These are phyloP conservation scores for Xenosphaeropsis pyriputrescens DNA, from an alignment of 2,329 filamentous ascomycete species.

Conservation along the genomic window DNA sequence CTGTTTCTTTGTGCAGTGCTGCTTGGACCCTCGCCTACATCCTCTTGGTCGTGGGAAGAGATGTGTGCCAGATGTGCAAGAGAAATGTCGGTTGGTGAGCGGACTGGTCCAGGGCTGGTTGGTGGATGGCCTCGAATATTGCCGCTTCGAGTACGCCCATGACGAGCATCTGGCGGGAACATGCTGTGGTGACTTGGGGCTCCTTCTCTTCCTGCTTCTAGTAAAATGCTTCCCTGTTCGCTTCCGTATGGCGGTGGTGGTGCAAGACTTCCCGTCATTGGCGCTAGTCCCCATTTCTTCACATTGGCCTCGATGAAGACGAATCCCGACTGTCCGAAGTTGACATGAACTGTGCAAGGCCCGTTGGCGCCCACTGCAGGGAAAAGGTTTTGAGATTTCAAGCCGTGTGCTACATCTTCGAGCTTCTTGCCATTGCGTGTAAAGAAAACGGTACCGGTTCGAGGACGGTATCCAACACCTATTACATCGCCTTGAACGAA, in stretches of 20 bases:
- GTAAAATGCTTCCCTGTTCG: constrained; percentile 88
- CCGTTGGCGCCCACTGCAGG: constrained; percentile 94
- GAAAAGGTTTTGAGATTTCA: constrained; percentile 95
- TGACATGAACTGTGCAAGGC: constrained; percentile 84
- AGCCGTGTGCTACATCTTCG: constrained; percentile 82
- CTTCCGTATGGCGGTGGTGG: constrained; percentile 94
- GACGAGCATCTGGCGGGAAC: constrained; percentile 29
- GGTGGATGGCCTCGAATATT: constrained; percentile 61
- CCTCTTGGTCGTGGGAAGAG: constrained; percentile 36
- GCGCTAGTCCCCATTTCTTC: constrained; percentile 97
- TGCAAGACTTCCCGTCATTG: constrained; percentile 87
- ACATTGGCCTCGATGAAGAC: constrained; percentile 99
- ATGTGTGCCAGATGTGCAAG: constrained; percentile 71
- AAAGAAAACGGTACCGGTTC: constrained; percentile 93
- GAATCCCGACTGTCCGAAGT: constrained; percentile 94
- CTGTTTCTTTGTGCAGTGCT: constrained; percentile 18
- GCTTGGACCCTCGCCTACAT: constrained; percentile 61
- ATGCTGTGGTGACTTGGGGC: constrained; percentile 28
- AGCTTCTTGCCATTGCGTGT: constrained; percentile 96
- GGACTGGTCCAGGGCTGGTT: constrained; percentile 74
- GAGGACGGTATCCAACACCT: constrained; percentile 85
- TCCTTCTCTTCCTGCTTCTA: constrained; percentile 62
- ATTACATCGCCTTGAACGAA: constrained; percentile 92
- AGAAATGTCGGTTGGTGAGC: constrained; percentile 92
- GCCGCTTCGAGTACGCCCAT: constrained; percentile 62